Evolutionary conservation across 179 eudicot genomes (phyloP), one percentile per base, ranked within the genome.

Genomic region (Drosera spatulata): DNA sequence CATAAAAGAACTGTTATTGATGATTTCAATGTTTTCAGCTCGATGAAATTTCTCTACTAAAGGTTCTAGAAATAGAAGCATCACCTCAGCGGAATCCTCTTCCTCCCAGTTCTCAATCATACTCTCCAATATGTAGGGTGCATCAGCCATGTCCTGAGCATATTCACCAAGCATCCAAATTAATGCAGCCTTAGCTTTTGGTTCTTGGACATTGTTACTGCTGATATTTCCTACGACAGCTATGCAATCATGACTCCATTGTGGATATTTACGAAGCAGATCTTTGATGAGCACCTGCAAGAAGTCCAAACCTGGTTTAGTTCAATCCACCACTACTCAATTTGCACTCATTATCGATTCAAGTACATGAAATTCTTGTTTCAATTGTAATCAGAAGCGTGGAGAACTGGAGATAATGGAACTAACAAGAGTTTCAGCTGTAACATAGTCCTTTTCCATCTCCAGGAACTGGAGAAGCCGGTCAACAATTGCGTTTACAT

Each of bases 121-220:
- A 72, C 88, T 73, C 67, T 93, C 97, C 75, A 93, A 70, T 59
- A 79, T 79, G 71, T 93, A 93, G 14, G 99, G 99, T 75, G 95
- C 95, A 72, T 93, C 99, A 50, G 80, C 88, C 97, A 93, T 85
- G 63, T 89, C 99, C 66, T 90, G 86, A 55, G 95, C 90, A 85
- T 93, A 93, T 72, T 93, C 97, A 62, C 99, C 99, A 64, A 93
- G 79, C 97, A 93, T 93, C 99, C 99, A 93, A 68, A 93, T 89
- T 68, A 93, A 95, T 70, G 99, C 99, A 14, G 99, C 95, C 79
- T 93, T 93, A 52, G 99, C 99, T 71, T 89, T 89, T 38, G 99
- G 99, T 72, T 93, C 99, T 79, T 93, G 95, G 55, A 93, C 82
- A 80, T 90, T 93, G 66, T 93, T 86, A 82, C 97, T 86, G 80